A percentile compares a stretch with the other conserved stretches of the same genome.
These are phyloP conservation scores for Fraxinus greggii DNA, from an alignment of 305 asterid genomes.

Conservation along the genomic window DNA sequence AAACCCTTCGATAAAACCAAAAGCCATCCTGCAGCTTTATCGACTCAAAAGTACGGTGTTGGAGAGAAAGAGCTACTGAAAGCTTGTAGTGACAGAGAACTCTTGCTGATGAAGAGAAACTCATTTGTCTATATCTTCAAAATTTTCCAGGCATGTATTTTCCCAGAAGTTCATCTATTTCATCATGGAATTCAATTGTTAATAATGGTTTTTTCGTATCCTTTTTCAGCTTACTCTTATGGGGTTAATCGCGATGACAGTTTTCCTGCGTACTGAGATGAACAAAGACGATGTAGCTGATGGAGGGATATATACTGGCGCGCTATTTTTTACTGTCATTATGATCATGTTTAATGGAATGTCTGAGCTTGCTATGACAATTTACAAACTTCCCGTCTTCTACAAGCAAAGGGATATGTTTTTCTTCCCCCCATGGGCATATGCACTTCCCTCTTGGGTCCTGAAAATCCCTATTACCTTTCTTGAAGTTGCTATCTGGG, in stretches of 20 bases:
- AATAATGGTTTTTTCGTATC: neutral
- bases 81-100: constrained; percentile 31
- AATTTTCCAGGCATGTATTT: constrained; percentile 24
- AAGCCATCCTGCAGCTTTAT: constrained; percentile 39
- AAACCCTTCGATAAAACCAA: constrained; percentile 30
- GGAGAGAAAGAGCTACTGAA: constrained; percentile 31
- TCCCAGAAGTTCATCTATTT: neutral
- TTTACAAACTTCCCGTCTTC: constrained; percentile 40
- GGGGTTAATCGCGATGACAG: constrained; percentile 34
- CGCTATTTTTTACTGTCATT: constrained; percentile 26
- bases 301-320: constrained; percentile 35
- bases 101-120: constrained; percentile 37
- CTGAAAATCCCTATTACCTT: constrained; percentile 35
- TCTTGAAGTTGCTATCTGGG: constrained; percentile 35
- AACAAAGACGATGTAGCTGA: constrained; percentile 20
- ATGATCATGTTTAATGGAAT: constrained; percentile 41
- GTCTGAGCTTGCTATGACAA: constrained; percentile 38
- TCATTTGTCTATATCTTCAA: constrained; percentile 37
- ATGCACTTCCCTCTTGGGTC: constrained; percentile 41
- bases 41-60: constrained; percentile 33
- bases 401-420: constrained; percentile 40
- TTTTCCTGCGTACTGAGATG: constrained; percentile 36
- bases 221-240: constrained; percentile 25
- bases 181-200: neutral
- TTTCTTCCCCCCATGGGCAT: constrained; percentile 37